Evolutionary conservation across 805 yeast species (phyloP).

Genomic region (Cyberlindnera subsufficiens): DNA sequence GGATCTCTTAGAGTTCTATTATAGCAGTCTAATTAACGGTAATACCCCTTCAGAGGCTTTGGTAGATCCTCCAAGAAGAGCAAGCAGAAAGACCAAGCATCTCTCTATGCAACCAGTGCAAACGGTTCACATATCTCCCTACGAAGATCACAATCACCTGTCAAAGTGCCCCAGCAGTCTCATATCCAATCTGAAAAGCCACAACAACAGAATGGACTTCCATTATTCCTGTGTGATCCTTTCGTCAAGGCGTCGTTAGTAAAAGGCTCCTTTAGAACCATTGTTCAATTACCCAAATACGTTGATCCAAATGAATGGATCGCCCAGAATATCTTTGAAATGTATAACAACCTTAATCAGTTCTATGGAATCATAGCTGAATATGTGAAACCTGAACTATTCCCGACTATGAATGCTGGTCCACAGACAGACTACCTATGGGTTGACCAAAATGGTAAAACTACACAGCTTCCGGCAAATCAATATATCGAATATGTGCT

Average conservation of each 20-base stretch:
- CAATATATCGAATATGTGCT: constrained; percentile 90
- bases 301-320: constrained; percentile 96
- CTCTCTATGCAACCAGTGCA: constrained; percentile 29
- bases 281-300: constrained; percentile 90
- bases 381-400: constrained; percentile 82
- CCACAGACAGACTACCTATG: constrained; percentile 87
- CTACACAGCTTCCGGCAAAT: constrained; percentile 82
- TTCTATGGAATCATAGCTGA: constrained; percentile 90
- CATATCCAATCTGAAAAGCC: constrained; percentile 15
- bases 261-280: constrained; percentile 93
- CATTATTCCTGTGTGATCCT: constrained; percentile 81
- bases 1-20: not conserved
- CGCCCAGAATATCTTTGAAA: constrained; percentile 86
- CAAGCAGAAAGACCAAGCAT: constrained; percentile 29
- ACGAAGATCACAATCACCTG: constrained; percentile 40
- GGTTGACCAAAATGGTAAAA: constrained; percentile 77
- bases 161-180: constrained; percentile 18
- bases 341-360: constrained; percentile 77
- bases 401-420: constrained; percentile 95
- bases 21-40: not conserved
- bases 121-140: constrained; percentile 44
- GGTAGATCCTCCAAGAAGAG: constrained; percentile 50
- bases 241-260: constrained; percentile 91
- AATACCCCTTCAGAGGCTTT: constrained; percentile 33
- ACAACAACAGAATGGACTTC: constrained; percentile 15